These are phyloP conservation scores for Pulveroboletus sp. DNA, from an alignment of 768 basidiomycete genomes.

Conservation along the genomic window DNA sequence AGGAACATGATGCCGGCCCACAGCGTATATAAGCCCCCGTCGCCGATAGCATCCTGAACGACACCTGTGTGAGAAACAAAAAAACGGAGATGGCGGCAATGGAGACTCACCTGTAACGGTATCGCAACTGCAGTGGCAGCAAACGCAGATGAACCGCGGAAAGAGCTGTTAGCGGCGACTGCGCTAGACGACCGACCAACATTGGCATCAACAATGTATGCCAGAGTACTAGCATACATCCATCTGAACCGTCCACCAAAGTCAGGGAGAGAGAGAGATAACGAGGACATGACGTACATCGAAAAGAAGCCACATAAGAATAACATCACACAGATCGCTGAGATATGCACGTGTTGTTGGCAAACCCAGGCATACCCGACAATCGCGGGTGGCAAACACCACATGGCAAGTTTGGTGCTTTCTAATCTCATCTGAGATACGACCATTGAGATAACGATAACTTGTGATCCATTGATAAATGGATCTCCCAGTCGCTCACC, in stretches of 20 bases:
- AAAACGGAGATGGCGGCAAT: not conserved
- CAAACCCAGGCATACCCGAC: slow-evolving; percentile 77
- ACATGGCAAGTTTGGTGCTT: slow-evolving; percentile 56
- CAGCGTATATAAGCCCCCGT: slow-evolving; percentile 71
- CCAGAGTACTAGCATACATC: slow-evolving; percentile 68
- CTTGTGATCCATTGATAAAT: not conserved
- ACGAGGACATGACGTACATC: slow-evolving; percentile 44
- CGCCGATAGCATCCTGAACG: slow-evolving; percentile 61
- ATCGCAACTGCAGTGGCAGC: slow-evolving; percentile 70
- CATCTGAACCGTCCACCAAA: slow-evolving; percentile 32
- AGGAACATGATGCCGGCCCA: slow-evolving; percentile 55
- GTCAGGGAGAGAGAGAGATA: not conserved
- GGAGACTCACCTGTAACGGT: slow-evolving; percentile 51
- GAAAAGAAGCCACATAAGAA: slow-evolving; percentile 71
- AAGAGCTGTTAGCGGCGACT: slow-evolving; percentile 69
- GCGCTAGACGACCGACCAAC: slow-evolving; percentile 74
- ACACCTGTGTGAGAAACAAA: not conserved
- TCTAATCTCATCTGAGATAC: slow-evolving; percentile 61
- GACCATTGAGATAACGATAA: not conserved
- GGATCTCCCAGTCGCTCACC: slow-evolving; percentile 33
- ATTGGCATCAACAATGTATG: slow-evolving; percentile 88
- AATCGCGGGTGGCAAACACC: slow-evolving; percentile 49
- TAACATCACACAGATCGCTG: slow-evolving; percentile 67
- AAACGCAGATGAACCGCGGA: slow-evolving; percentile 66
- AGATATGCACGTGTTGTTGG: slow-evolving; percentile 56